Evolutionary conservation across 768 basidiomycete species (phyloP).

Genomic region (Amanita rubescens): DNA sequence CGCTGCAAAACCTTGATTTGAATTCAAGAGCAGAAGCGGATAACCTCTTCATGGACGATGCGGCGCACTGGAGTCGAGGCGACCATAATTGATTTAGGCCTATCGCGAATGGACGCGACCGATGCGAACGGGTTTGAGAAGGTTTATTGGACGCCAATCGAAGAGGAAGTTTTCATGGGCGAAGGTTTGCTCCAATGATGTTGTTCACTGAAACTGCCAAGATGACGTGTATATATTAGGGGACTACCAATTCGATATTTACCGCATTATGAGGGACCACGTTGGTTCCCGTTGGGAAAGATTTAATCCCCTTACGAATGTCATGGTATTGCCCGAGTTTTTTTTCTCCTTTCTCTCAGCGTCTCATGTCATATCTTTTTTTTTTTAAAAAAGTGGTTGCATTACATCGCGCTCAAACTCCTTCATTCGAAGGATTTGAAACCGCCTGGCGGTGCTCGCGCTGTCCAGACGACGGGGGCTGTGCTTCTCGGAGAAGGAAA

Average conservation of each 20-base stretch:
- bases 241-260: constrained; percentile 92
- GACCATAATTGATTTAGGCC: constrained; percentile 91
- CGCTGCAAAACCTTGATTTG: constrained; percentile 28
- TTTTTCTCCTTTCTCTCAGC: neutral
- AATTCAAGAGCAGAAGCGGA: constrained; percentile 18
- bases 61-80: constrained; percentile 59
- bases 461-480: constrained; percentile 1
- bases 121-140: constrained; percentile 37
- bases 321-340: constrained; percentile 55
- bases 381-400: too few species aligned
- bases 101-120: constrained; percentile 73
- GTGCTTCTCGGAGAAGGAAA: constrained; percentile 59
- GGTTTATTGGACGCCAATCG: constrained; percentile 75
- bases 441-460: constrained; percentile 30
- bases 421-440: constrained; percentile 63
- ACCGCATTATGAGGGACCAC: constrained; percentile 74
- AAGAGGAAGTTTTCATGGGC: constrained; percentile 87
- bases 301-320: constrained; percentile 80
- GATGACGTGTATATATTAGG: constrained; percentile 35
- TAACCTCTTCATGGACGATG: constrained; percentile 56
- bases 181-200: constrained; percentile 45
- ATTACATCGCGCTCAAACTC: constrained; percentile 74
- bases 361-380: constrained; percentile 10
- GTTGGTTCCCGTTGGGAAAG: constrained; percentile 61
- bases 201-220: neutral